These are phyloP conservation scores for Blastobotrys persicus DNA, from an alignment of 1,139 yeast genomes.

Conservation along the genomic window DNA sequence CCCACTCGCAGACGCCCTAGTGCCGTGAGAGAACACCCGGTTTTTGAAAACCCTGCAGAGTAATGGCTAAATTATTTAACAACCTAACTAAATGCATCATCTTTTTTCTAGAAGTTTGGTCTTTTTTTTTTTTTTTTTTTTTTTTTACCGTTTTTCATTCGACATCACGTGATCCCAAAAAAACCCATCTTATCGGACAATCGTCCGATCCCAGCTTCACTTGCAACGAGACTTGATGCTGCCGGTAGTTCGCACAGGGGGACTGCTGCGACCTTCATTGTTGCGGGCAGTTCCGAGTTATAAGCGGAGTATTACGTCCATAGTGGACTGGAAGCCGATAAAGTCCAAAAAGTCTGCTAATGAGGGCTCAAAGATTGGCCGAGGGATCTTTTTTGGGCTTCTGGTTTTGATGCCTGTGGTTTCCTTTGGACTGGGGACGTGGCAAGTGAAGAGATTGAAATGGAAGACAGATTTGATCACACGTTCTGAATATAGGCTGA, in stretches of 20 bases:
- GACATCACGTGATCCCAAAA: too few relatives aligned
- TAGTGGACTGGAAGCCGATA: constrained; percentile 82
- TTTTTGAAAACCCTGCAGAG: background rate
- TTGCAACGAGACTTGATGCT: too few relatives aligned
- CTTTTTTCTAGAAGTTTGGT: too few relatives aligned
- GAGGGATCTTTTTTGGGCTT: constrained; percentile 39
- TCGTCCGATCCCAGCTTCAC: background rate
- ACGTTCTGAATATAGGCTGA: constrained; percentile 74
- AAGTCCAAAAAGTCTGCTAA: constrained; percentile 50
- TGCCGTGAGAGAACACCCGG: background rate
- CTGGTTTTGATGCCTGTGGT: constrained; percentile 79
- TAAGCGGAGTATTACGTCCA: constrained; percentile 52
- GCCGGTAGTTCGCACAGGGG: too few relatives aligned
- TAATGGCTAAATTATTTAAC: background rate
- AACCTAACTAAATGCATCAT: background rate
- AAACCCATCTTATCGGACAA: too few relatives aligned
- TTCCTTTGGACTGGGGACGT: constrained; percentile 82
- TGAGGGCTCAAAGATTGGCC: constrained; percentile 42
- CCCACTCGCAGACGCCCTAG: background rate
- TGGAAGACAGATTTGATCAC: constrained; percentile 92
- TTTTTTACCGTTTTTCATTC: too few relatives aligned
- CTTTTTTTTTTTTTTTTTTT: too few relatives aligned
- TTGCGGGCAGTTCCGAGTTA: too few relatives aligned
- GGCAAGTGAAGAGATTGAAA: constrained; percentile 83
- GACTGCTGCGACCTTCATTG: too few relatives aligned